Base-by-base conservation (phyloP, 1,284 basidiomycete species). In the Ceratobasidium sp. region DNA sequence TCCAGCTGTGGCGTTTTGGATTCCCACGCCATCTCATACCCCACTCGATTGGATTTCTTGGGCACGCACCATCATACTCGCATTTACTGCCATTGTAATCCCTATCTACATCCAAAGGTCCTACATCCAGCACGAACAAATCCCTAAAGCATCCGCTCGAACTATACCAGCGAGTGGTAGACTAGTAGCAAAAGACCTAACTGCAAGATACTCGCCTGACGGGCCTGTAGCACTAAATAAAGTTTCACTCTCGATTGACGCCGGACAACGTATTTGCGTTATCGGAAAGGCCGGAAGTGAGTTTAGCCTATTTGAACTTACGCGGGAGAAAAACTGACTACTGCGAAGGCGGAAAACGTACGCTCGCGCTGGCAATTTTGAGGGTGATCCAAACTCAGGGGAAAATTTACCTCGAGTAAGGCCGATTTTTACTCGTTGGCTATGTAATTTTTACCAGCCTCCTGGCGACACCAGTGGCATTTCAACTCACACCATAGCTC, bases 351-450 rank as follows among this genome's bases (percentile, higher is more conserved):
- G 69, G 58, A 8, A 73, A 49, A 23, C 56, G 60, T 5, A 42
- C 58, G 17, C 56, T 73, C 15, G 56, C 56, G 5, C 15, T 73
- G 33, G 42, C 69, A 28, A 42, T 73, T 23, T 63, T 63, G n/a
- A 20, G 69, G 35, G 39, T 20, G 15, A 63, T 63, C 51, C 45
- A 39, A 4, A 73, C 69, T 5, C 35, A 47, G 5, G 69, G 69
- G 3, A 61, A 61, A 17, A 53, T 73, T 13, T 73, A 49, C 33
- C 60, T 47, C 17, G 69, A 73, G 69, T 73, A 35, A 54, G 68
- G 35, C n/a, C 20, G 10, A 4, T 42, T 47, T 11, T 23, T 42
- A 10, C n/a, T 63, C 37, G n/a, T 58, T 71, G 28, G n/a, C 23
- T 47, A 15, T 23, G 39, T 2, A 2, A 47, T 58, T 4, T 20